These are phyloP conservation scores for Gymnopilus junonius DNA, from an alignment of 768 basidiomycete species.

Conservation along the genomic window DNA sequence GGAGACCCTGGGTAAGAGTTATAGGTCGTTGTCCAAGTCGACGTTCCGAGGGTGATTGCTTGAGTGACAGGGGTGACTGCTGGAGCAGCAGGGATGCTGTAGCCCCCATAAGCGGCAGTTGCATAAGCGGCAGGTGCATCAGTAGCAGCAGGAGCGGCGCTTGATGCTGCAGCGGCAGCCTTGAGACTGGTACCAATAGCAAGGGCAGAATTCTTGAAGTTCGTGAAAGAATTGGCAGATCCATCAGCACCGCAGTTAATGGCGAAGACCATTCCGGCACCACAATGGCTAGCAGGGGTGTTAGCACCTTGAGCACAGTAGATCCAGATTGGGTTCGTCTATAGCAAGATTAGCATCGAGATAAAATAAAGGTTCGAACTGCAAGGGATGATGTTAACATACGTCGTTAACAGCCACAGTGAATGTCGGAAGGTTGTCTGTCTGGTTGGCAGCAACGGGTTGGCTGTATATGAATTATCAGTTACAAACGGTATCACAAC, in stretches of 20 bases:
- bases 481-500: neutral
- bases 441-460: conserved; percentile 56
- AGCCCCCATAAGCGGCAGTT: conserved; percentile 55
- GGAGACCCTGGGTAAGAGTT: conserved; percentile 58
- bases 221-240: conserved; percentile 59
- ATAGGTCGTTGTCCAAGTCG: conserved; percentile 62
- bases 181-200: conserved; percentile 55
- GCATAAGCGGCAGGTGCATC: conserved; percentile 26
- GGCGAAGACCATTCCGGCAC: conserved; percentile 68
- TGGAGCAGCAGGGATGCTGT: conserved; percentile 57
- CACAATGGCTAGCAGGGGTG: conserved; percentile 60
- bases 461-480: conserved; percentile 35
- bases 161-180: conserved; percentile 43
- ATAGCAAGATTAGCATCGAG: conserved; percentile 4
- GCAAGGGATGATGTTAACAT: conserved; percentile 19
- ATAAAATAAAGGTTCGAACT: neutral
- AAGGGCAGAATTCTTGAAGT: conserved; percentile 62
- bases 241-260: conserved; percentile 64
- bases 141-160: conserved; percentile 31
- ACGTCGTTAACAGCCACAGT: conserved; percentile 55
- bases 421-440: conserved; percentile 52
- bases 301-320: conserved; percentile 58
- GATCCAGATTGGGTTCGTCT: conserved; percentile 64
- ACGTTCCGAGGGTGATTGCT: conserved; percentile 45
- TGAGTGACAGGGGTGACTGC: conserved; percentile 45